Evolutionary conservation across 164 flowering plant genomes (phyloP), one percentile per base, ranked within the genome.

Genomic region (Chloranthus sessilifolius): DNA sequence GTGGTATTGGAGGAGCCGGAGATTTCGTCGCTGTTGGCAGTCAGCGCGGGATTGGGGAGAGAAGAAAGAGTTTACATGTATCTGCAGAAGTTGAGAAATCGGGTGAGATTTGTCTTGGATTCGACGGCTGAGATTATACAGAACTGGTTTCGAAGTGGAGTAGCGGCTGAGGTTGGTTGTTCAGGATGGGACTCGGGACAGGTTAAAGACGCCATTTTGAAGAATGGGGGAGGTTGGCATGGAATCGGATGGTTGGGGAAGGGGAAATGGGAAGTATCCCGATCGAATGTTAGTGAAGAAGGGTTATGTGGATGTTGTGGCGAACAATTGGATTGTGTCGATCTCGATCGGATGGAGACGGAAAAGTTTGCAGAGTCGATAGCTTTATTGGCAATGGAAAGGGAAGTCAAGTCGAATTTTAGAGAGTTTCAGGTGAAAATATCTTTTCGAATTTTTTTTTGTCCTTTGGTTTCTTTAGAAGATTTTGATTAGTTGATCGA

Each of bases 151-250:
- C 2, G 43, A 5, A 63, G 78, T n/a, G 46, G 25, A 17, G 62
- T 42, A 30, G 84, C 80, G 14, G 31, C 51, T 11, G 67, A 61
- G 51, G 74, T 61, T 21, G 76, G 72, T 7, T 46, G 53, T 16
- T 50, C n/a, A 54, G 58, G 53, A 53, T 56, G 53, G 68, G 79
- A 73, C 46, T 56, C 5, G 20, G 68, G 30, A 23, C 20, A 27
- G 56, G 61, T 82, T 36, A 73, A 63, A 62, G 83, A 77, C 12
- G 76, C 55, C 15, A 40, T 70, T 43, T 52, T 44, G 60, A 74
- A 48, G 65, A 87, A 85, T 69, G 98, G 98, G 4, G 92, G 98
- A 50, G 98, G 98, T 28, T 88, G 87, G 88, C 96, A 91, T 71
- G 96, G 95, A 26, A 56, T 69, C 34, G 98, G 98, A 30, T 91